Base-by-base conservation (phyloP, 164 flowering plant genomes). In the Sedum album region DNA sequence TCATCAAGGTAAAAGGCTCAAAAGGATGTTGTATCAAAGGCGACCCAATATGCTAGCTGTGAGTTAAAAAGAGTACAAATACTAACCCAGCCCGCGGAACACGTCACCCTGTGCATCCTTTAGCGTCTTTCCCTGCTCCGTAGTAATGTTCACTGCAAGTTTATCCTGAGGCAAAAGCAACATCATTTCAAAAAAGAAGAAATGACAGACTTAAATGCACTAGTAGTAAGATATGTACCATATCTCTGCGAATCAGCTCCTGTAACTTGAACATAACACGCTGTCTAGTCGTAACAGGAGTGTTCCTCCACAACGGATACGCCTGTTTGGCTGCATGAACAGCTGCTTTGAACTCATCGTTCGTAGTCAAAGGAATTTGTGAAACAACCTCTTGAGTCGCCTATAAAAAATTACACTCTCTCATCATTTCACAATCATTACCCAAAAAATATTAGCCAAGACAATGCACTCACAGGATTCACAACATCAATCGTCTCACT, bases 41-140 rank as follows among this genome's bases (percentile, higher is more conserved):
- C 25, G 21, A 51, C 26, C 9, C 57, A 7, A n/a, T 5, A n/a
- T 51, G n/a, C n/a, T n/a, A n/a, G n/a, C n/a, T n/a, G n/a, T n/a
- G n/a, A n/a, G n/a, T n/a, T n/a, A n/a, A 8, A 7, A 53, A 71
- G 15, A 14, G 64, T 41, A 71, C 28, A 28, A 8, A 46, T 11
- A 70, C 92, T 70, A 62, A 94, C 99, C 99, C 73, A 95, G 78
- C 13, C 99, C 99, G 72, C 97, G 92, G 69, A 90, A 88, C 61
- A 95, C 97, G 79, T 95, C 99, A 67, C 88, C 96, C 20, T 86
- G 85, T 46, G 99, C 99, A 81, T 95, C 99, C 80, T 88, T 93
- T 77, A 92, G 71, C 18, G 97, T 87, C 81, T 95, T 95, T 62
- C 99, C 99, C 51, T 92, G 97, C 72, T 95, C 99, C 17, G 79